A percentile compares a stretch with the other conserved stretches of the same genome.
Conservation (phyloP, 202 grass and related monocot species). For the Sporobolus alterniflorus region DNA sequence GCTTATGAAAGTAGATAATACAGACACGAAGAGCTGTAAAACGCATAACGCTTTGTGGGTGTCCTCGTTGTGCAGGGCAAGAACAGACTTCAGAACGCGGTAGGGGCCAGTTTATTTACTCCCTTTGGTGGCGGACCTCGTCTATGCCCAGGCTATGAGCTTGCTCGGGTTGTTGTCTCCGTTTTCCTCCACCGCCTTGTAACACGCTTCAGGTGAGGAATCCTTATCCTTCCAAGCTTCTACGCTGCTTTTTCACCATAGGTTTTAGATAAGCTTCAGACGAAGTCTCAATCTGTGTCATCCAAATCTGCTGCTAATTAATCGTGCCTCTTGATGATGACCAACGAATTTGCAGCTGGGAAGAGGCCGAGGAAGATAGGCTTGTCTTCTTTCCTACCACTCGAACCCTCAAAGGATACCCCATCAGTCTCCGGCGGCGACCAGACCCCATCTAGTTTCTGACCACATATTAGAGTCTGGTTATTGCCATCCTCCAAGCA, state of each 20-base stretch:
- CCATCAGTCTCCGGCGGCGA: conserved; percentile 65
- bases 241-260: conserved; percentile 2
- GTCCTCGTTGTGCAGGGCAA: conserved; percentile 47
- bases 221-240: conserved; percentile 5
- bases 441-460: conserved; percentile 6
- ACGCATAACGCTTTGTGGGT: not conserved
- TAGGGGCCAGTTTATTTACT: conserved; percentile 72
- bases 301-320: conserved; percentile 13
- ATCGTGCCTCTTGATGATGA: conserved; percentile 17
- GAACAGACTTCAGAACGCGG: conserved; percentile 55
- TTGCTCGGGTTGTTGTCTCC: conserved; percentile 90
- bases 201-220: conserved; percentile 73
- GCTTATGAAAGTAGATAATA: conserved; percentile 8
- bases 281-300: not conserved
- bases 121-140: conserved; percentile 94
- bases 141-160: conserved; percentile 94
- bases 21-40: not conserved
- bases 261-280: conserved; percentile 3
- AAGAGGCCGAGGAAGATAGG: conserved; percentile 85
- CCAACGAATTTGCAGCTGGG: conserved; percentile 75
- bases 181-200: conserved; percentile 92
- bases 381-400: conserved; percentile 98
- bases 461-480: conserved; percentile 6
- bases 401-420: conserved; percentile 91
- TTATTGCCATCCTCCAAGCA: conserved; percentile 1